Evolutionary conservation across 495 filamentous ascomycete genomes (phyloP).

Genomic region (Aeminium ludgeri): DNA sequence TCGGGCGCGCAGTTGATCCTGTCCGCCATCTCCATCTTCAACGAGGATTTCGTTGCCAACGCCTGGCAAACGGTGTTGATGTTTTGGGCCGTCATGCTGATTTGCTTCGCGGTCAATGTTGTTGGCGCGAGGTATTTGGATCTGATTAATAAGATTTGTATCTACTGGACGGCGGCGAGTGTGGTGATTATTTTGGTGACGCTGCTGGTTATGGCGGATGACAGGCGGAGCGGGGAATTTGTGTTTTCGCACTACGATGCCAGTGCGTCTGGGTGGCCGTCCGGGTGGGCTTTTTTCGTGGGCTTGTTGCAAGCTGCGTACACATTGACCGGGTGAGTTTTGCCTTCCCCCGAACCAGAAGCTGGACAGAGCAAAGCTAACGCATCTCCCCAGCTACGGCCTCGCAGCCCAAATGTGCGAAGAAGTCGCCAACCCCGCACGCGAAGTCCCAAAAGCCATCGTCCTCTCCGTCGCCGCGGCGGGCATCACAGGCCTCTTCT

Average conservation of each 20-base stretch:
- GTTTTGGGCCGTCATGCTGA: constrained; percentile 46
- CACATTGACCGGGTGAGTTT: constrained; percentile 34
- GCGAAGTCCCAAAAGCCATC: constrained; percentile 43
- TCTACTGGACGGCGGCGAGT: constrained; percentile 46
- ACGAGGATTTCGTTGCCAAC: constrained; percentile 43
- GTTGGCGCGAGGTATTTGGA: constrained; percentile 42
- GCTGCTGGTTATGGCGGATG: constrained; percentile 40
- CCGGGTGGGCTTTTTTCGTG: constrained; percentile 37
- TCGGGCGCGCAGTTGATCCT: constrained; percentile 43
- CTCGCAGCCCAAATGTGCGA: constrained; percentile 39
- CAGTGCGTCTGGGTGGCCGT: constrained; percentile 35
- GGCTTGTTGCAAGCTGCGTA: constrained; percentile 38
- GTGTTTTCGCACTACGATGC: constrained; percentile 49
- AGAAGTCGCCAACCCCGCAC: constrained; percentile 35
- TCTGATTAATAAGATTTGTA: constrained; percentile 50
- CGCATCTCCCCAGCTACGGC: constrained; percentile 24
- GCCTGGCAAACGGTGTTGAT: constrained; percentile 45
- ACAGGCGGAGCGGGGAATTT: constrained; percentile 34
- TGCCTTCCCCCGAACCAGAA: too few relatives aligned
- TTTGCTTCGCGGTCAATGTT: constrained; percentile 41
- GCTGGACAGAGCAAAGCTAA: too few relatives aligned
- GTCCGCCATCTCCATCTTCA: constrained; percentile 42
- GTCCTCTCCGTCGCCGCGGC: constrained; percentile 42
- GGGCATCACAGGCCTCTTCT: constrained; percentile 42
- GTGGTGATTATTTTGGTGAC: constrained; percentile 45